Evolutionary conservation across 208 protist genomes (phyloP).

Genomic region (Trypanosoma avium): DNA sequence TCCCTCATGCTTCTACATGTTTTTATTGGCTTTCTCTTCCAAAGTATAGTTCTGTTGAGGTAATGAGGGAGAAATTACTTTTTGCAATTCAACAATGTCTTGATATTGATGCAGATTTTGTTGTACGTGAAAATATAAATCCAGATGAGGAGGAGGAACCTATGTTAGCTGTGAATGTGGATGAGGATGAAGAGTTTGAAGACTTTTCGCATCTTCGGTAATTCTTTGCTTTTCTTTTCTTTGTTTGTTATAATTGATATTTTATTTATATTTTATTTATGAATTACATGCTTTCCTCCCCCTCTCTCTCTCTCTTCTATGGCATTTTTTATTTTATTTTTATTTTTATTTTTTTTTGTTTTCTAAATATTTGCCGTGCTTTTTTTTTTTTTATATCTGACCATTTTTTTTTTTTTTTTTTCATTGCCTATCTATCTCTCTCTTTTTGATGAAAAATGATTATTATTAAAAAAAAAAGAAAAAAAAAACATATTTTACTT

Average conservation of each 20-base stretch:
- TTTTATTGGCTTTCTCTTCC: constrained; percentile 96
- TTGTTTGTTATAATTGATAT: constrained; percentile 8
- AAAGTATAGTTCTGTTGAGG: constrained; percentile 82
- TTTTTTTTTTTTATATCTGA: constrained; percentile 7
- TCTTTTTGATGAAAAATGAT: background rate
- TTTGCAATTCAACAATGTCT: constrained; percentile 95
- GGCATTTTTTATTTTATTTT: background rate
- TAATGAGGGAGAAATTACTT: constrained; percentile 92
- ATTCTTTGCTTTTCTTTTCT: background rate
- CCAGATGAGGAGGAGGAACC: constrained; percentile 45
- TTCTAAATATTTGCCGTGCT: background rate
- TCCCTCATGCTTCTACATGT: constrained; percentile 94
- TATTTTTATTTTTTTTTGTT: constrained; percentile 25
- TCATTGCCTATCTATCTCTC: background rate
- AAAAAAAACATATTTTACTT: background rate
- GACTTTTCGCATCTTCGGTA: constrained; percentile 87
- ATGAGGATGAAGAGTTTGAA: constrained; percentile 84
- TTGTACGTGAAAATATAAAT: constrained; percentile 70
- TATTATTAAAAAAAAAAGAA: background rate
- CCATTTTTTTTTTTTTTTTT: constrained; percentile 8
- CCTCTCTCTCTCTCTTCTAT: background rate
- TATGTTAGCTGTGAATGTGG: constrained; percentile 54
- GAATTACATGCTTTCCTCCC: background rate
- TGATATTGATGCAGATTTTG: constrained; percentile 95
- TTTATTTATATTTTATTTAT: no score